These are phyloP conservation scores for Penicillium soppii DNA, from an alignment of 495 filamentous ascomycete species.

Conservation along the genomic window DNA sequence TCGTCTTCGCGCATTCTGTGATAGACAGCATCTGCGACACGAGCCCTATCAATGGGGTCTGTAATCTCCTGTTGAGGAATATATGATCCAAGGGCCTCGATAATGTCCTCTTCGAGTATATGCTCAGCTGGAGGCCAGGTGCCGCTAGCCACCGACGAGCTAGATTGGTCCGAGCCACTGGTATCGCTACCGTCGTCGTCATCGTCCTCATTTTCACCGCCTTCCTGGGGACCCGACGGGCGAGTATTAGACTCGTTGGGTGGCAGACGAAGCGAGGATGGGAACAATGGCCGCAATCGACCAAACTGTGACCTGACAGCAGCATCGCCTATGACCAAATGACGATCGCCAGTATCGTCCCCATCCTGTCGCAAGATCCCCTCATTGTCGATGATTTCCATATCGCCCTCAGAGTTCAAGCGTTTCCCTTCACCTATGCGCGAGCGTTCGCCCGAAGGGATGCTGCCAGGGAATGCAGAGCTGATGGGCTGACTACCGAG, in stretches of 20 bases:
- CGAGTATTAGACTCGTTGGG: slow-evolving; percentile 12
- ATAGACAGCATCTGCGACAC: slow-evolving; percentile 40
- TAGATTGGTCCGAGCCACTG: slow-evolving; percentile 24
- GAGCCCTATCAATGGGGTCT: slow-evolving; percentile 39
- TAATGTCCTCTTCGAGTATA: slow-evolving; percentile 41
- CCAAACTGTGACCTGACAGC: slow-evolving; percentile 45
- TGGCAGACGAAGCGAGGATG: slow-evolving; percentile 32
- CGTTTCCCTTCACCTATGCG: slow-evolving; percentile 65
- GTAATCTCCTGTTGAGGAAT: slow-evolving; percentile 41
- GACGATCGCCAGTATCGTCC: slow-evolving; percentile 48
- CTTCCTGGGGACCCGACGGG: slow-evolving; percentile 9
- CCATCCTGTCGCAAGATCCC: slow-evolving; percentile 47
- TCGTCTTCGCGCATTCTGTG: slow-evolving; percentile 42
- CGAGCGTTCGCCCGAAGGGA: slow-evolving; percentile 57
- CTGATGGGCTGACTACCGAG: slow-evolving; percentile 76
- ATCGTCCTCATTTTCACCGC: slow-evolving; percentile 29
- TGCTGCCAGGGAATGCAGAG: slow-evolving; percentile 64
- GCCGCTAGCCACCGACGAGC: slow-evolving; percentile 33
- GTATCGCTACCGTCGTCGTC: slow-evolving; percentile 25
- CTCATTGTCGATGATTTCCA: slow-evolving; percentile 56
- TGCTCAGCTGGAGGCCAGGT: slow-evolving; percentile 42
- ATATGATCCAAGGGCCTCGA: slow-evolving; percentile 37
- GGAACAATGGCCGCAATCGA: slow-evolving; percentile 39
- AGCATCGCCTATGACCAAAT: slow-evolving; percentile 48
- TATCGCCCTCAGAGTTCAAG: slow-evolving; percentile 56